Evolutionary conservation across 352 stramenopile genomes (phyloP), one percentile per base, ranked within the genome.

Genomic region (Phytophthora pseudosyringae): DNA sequence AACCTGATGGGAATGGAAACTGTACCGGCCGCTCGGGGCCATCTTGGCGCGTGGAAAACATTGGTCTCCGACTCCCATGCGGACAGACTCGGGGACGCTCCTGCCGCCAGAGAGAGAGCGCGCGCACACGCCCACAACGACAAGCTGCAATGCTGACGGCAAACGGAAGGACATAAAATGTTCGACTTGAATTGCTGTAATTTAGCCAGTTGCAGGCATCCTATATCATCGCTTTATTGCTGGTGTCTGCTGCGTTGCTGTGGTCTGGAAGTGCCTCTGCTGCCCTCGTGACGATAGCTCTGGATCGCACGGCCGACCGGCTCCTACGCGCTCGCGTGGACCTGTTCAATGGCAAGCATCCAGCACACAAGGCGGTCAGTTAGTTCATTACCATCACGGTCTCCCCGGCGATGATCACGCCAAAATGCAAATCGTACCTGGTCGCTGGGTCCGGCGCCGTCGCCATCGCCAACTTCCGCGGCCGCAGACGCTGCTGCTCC

Each of bases 121-220:
- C 16, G 49, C 16, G 29, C 5, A 25, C 41, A 63, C 15, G 41
- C 53, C 33, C 31, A 4, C 5, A 48, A 33, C 16, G 6, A 44
- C 33, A 26, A 38, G 5, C 15, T 36, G 44, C 44, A 56, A 41
- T 59, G 32, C 29, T 32, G 39, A 47, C n/a, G 48, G 47, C 38
- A 51, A 36, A 16, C 12, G 21, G n/a, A n/a, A 36, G n/a, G 31
- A 70, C 62, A 65, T 64, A 70, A 59, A 67, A 51, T 60, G 35
- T 51, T 69, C 47, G 45, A 71, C 49, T 75, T 75, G 45, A 68
- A 69, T 71, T 71, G 54, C 57, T 55, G 57, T 61, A 75, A 38
- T 71, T 72, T 65, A 72, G 56, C 63, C 64, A 64, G 66, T 77
- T 71, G 38, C 55, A 64, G 59, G 64, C 64, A 66, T 76, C 58